Evolutionary conservation across 2,329 filamentous ascomycete genomes (phyloP).

Genomic region (Mycosphaerella arachidis): DNA sequence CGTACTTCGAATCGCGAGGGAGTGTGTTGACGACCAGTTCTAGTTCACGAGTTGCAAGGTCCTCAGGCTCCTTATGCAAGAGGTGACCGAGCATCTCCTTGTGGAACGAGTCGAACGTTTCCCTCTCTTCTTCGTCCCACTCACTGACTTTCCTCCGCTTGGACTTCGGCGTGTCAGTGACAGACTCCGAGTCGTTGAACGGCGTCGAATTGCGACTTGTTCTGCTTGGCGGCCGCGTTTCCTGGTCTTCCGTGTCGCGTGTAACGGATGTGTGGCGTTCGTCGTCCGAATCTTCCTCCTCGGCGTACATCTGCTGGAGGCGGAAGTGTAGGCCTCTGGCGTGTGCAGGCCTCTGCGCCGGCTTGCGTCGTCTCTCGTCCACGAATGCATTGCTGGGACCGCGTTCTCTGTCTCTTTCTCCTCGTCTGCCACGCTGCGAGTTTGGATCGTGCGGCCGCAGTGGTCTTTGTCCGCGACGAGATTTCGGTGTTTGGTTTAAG

Average conservation of each 20-base stretch:
- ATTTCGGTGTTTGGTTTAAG: conserved; percentile 60
- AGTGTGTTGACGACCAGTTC: conserved; percentile 54
- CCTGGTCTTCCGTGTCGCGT: conserved; percentile 78
- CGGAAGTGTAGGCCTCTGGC: conserved; percentile 75
- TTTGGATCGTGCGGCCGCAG: conserved; percentile 44
- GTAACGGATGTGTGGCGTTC: conserved; percentile 62
- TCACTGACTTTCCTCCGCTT: conserved; percentile 44
- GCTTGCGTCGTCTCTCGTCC: conserved; percentile 57
- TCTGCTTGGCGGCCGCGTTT: conserved; percentile 75
- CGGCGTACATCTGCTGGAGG: conserved; percentile 66
- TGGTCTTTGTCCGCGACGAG: conserved; percentile 40
- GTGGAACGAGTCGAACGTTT: conserved; percentile 44
- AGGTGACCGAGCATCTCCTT: conserved; percentile 46
- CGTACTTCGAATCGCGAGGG: conserved; percentile 59
- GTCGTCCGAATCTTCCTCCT: conserved; percentile 77
- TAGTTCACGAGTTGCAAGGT: conserved; percentile 60
- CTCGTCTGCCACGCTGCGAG: conserved; percentile 35
- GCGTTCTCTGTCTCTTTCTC: conserved; percentile 27
- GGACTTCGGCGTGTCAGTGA: conserved; percentile 38
- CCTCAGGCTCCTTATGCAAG: conserved; percentile 60
- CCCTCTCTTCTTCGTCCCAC: conserved; percentile 46
- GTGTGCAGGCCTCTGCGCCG: conserved; percentile 58
- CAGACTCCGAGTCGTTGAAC: conserved; percentile 47
- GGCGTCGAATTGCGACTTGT: conserved; percentile 51
- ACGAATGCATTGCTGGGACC: conserved; percentile 44